These are phyloP conservation scores for Pseudocercospora cruenta DNA, from an alignment of 2,329 filamentous ascomycete genomes.

Conservation along the genomic window DNA sequence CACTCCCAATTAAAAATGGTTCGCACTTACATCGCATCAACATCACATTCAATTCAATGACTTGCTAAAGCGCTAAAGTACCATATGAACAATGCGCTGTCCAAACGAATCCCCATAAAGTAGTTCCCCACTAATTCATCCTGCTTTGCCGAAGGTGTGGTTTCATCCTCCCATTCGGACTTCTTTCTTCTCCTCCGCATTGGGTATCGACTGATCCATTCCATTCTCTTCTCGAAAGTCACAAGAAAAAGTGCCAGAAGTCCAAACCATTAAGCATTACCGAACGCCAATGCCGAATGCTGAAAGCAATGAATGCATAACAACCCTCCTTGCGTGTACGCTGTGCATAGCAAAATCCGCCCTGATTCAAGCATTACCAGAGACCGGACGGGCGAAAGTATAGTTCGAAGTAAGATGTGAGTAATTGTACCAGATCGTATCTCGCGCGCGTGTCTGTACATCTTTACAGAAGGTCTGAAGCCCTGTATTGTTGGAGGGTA, in stretches of 20 bases:
- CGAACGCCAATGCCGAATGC: constrained; percentile 20
- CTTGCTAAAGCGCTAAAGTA: background rate
- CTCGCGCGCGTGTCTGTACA: constrained; percentile 17
- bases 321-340: constrained; percentile 12
- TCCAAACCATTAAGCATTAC: constrained; percentile 15
- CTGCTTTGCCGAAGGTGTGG: background rate
- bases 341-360: constrained; percentile 11
- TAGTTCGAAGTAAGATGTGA: constrained; percentile 7
- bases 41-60: background rate
- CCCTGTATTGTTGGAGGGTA: background rate
- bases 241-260: background rate
- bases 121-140: background rate
- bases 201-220: constrained; percentile 7
- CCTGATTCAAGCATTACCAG: background rate
- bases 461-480: constrained; percentile 14
- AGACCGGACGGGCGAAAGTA: background rate
- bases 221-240: background rate
- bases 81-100: background rate
- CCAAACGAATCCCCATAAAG: background rate
- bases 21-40: background rate
- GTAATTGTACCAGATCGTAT: background rate
- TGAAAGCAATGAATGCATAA: background rate
- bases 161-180: background rate
- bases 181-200: constrained; percentile 1
- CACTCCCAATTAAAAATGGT: background rate